These are phyloP conservation scores for Infundibulicybe gibba DNA, from an alignment of 768 basidiomycete genomes.

Conservation along the genomic window DNA sequence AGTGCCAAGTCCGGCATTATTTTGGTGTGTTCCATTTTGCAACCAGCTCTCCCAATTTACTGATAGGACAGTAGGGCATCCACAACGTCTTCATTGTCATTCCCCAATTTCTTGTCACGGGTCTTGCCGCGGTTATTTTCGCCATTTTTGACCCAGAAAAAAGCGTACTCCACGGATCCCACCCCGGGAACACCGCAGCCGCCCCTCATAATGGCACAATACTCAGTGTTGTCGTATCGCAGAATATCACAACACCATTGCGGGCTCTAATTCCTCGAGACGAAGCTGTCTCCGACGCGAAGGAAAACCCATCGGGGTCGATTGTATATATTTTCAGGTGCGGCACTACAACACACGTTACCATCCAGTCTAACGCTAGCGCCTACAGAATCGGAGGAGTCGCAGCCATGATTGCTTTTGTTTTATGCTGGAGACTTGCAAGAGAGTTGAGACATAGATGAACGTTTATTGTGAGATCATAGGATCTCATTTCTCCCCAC, in stretches of 20 bases:
- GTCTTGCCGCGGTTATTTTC: constrained; percentile 81
- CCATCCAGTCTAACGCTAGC: constrained; percentile 1
- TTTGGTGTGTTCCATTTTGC: constrained; percentile 45
- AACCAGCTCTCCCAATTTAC: background rate
- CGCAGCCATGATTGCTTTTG: constrained; percentile 48
- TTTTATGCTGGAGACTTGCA: constrained; percentile 53
- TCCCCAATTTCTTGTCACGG: constrained; percentile 92
- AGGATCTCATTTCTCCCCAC: too few relatives aligned
- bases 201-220: background rate
- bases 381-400: constrained; percentile 51
- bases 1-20: constrained; percentile 89
- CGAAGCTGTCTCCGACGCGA: constrained; percentile 15
- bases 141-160: constrained; percentile 74
- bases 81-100: constrained; percentile 94
- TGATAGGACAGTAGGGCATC: constrained; percentile 59
- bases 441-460: constrained; percentile 44
- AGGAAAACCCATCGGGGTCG: constrained; percentile 49
- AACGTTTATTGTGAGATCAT: background rate
- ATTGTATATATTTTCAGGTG: constrained; percentile 80
- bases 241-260: too few relatives aligned
- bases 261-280: background rate
- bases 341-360: constrained; percentile 16
- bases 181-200: constrained; percentile 4
- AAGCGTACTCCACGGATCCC: constrained; percentile 19
- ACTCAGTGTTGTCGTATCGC: too few relatives aligned